Percentiles rank a stretch among this genome's conserved stretches.
These are phyloP conservation scores for Flaveria robusta DNA, from an alignment of 129 eudicot species.

Conservation along the genomic window DNA sequence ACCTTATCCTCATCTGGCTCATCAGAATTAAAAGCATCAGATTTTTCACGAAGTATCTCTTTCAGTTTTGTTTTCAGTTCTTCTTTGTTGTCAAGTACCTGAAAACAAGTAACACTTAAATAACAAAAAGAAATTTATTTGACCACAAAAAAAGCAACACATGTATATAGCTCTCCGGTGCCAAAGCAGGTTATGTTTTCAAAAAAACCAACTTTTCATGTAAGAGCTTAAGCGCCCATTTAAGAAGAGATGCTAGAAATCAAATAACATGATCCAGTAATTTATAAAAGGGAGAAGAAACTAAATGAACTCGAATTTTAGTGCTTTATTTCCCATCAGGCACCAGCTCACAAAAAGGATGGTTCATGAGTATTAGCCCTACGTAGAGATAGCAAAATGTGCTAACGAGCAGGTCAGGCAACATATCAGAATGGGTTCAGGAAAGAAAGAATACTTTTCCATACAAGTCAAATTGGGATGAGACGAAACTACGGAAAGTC, in stretches of 20 bases:
- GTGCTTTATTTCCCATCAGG: not conserved
- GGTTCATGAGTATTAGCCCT: not conserved
- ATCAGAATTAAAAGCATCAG: slow-evolving; percentile 78
- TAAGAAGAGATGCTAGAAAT: not conserved
- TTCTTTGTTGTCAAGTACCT: slow-evolving; percentile 84
- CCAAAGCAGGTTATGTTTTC: not conserved
- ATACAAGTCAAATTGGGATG: not conserved
- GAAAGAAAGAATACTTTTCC: not conserved
- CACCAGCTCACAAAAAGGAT: not conserved
- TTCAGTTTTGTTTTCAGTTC: slow-evolving; percentile 81
- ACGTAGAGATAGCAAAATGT: not conserved
- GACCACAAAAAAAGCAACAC: slow-evolving; percentile 4
- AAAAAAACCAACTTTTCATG: slow-evolving; percentile 7
- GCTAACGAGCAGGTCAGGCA: slow-evolving; percentile 3
- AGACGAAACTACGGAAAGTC: not conserved
- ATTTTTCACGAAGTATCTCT: slow-evolving; percentile 77
- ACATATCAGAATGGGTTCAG: not conserved
- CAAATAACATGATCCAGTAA: not conserved
- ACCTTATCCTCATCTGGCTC: slow-evolving; percentile 90
- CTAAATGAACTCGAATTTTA: not conserved
- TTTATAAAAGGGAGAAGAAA: not conserved
- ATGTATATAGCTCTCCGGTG: not conserved
- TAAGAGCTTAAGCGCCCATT: not conserved
- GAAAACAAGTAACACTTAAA: slow-evolving; percentile 25
- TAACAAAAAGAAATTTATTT: not conserved